phyloP scores from a whole-genome alignment of 768 basidiomycete genomes.

The Naganishia friedmannii region DNA sequence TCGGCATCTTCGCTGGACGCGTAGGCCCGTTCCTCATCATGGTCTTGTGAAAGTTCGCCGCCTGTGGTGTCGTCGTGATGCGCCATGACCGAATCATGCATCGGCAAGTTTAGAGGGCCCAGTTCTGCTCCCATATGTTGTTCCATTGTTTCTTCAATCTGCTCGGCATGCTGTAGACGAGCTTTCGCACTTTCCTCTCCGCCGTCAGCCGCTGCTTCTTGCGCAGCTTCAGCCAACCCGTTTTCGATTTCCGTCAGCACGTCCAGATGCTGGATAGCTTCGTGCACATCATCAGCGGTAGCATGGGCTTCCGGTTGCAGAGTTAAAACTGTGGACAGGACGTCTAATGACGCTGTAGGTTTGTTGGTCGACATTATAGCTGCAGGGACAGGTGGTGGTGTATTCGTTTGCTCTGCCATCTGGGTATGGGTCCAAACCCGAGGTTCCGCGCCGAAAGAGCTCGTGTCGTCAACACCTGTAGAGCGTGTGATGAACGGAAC shows the following conservation, averaged over 20 bases:
- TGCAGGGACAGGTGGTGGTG: neutral
- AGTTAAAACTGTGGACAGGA: slow-evolving; percentile 20
- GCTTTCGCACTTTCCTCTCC: neutral
- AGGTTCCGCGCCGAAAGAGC: neutral
- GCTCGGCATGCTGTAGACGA: slow-evolving; percentile 17
- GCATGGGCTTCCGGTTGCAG: slow-evolving; percentile 24
- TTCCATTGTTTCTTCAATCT: slow-evolving; percentile 21
- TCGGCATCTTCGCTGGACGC: slow-evolving; percentile 29
- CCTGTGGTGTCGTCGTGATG: neutral
- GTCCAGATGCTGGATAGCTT: slow-evolving; percentile 26
- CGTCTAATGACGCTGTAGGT: slow-evolving; percentile 5
- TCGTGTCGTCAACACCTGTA: neutral
- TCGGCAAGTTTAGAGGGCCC: neutral
- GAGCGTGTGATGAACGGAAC: neutral
- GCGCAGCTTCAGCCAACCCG: slow-evolving; percentile 21
- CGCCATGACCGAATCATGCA: neutral
- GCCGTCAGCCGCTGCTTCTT: neutral
- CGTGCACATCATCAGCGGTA: slow-evolving; percentile 25
- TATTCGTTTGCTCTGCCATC: slow-evolving; percentile 15
- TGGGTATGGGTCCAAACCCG: neutral
- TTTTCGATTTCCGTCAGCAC: slow-evolving; percentile 22
- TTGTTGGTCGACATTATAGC: neutral
- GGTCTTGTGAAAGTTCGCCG: neutral
- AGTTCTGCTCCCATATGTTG: neutral
- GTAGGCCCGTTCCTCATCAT: slow-evolving; percentile 2